Conservation (phyloP, 2,329 filamentous ascomycete genomes). For the Beauveria caledonica region DNA sequence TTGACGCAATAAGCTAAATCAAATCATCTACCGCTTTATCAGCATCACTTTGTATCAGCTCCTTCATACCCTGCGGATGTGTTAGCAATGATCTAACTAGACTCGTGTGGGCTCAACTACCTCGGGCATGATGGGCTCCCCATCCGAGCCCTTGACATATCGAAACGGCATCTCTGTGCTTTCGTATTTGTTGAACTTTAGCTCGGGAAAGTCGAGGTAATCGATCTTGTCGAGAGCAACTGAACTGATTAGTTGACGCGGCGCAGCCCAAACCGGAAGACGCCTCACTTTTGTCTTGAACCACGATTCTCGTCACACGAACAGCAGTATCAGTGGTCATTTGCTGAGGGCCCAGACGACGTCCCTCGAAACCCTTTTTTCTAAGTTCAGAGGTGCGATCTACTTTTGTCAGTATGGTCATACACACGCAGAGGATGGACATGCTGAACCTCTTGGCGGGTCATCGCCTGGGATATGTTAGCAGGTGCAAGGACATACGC, state of each 20-base stretch:
- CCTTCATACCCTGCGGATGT: slow-evolving; percentile 71
- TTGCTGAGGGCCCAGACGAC: slow-evolving; percentile 82
- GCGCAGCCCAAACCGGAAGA: neutral
- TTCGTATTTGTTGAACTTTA: slow-evolving; percentile 84
- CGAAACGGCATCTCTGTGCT: slow-evolving; percentile 97
- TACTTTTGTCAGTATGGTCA: slow-evolving; percentile 13
- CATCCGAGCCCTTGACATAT: slow-evolving; percentile 71
- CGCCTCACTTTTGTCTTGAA: slow-evolving; percentile 70
- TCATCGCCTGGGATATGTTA: slow-evolving; percentile 62
- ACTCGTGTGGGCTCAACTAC: slow-evolving; percentile 44
- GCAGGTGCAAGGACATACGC: slow-evolving; percentile 8
- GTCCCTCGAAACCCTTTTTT: slow-evolving; percentile 83
- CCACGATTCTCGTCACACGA: slow-evolving; percentile 81
- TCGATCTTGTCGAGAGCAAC: slow-evolving; percentile 69
- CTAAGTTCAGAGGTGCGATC: slow-evolving; percentile 93
- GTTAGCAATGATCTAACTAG: slow-evolving; percentile 2
- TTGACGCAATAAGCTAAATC: slow-evolving; percentile 39
- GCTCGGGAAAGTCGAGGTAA: slow-evolving; percentile 82
- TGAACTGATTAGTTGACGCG: slow-evolving; percentile 28
- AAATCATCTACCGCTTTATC: slow-evolving; percentile 87
- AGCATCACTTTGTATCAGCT: slow-evolving; percentile 85
- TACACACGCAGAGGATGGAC: slow-evolving; percentile 13
- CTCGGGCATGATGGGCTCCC: slow-evolving; percentile 82
- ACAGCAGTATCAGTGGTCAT: slow-evolving; percentile 99
- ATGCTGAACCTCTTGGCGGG: slow-evolving; percentile 69